These are phyloP conservation scores for Aspergillus sp. DNA, from an alignment of 2,329 filamentous ascomycete species.

Conservation along the genomic window DNA sequence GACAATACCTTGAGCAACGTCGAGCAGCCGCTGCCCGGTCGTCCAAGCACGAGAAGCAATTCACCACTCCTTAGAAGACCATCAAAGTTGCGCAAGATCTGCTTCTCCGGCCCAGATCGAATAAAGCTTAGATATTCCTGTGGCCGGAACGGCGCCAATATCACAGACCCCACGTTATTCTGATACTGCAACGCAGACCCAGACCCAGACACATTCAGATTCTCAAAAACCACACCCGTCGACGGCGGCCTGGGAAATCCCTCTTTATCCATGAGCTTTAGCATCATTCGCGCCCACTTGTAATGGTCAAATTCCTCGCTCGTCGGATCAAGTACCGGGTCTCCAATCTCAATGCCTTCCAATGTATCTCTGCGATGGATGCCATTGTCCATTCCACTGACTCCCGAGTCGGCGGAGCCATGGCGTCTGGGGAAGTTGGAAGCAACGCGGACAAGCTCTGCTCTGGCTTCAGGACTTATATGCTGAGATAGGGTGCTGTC, in stretches of 20 bases:
- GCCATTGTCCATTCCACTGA: constrained; percentile 7
- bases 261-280: constrained; percentile 49
- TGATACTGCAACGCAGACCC: constrained; percentile 63
- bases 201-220: constrained; percentile 61
- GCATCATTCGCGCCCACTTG: constrained; percentile 46
- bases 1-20: constrained; percentile 79
- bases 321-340: constrained; percentile 48
- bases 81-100: constrained; percentile 50
- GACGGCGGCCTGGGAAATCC: constrained; percentile 45
- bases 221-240: constrained; percentile 58
- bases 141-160: constrained; percentile 53
- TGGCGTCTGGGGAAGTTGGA: constrained; percentile 23
- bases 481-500: constrained; percentile 20
- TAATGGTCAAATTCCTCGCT: constrained; percentile 48
- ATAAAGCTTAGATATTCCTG: constrained; percentile 45
- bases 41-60: constrained; percentile 35
- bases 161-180: constrained; percentile 55
- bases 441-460: constrained; percentile 21
- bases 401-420: constrained; percentile 8
- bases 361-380: constrained; percentile 27
- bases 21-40: constrained; percentile 53
- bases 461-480: constrained; percentile 18
- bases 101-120: constrained; percentile 46
- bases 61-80: constrained; percentile 47
- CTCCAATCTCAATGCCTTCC: constrained; percentile 36